A percentile compares a stretch with the other conserved stretches of the same genome.
phyloP scores from a whole-genome alignment of 2,329 filamentous ascomycete species.

The Monilinia fructigena region DNA sequence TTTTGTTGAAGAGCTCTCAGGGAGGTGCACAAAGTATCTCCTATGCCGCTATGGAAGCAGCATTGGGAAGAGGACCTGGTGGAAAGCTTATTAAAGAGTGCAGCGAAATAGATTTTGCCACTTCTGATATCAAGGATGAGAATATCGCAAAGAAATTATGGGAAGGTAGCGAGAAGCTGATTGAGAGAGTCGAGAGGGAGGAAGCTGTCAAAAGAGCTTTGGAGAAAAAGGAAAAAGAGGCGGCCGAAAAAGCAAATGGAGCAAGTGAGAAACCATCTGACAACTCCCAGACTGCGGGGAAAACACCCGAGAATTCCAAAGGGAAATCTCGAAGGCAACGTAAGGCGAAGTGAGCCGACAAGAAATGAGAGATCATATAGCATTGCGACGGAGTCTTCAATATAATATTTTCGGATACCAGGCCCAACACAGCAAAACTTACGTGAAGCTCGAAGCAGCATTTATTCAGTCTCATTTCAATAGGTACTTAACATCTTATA shows the following conservation, averaged over 20 bases:
- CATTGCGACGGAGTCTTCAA: conserved; percentile 17
- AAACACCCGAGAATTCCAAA: conserved; percentile 37
- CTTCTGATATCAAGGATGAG: conserved; percentile 75
- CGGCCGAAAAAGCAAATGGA: conserved; percentile 36
- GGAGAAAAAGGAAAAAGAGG: conserved; percentile 43
- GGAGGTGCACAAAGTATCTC: conserved; percentile 86
- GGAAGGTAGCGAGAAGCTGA: conserved; percentile 82
- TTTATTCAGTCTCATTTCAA: background rate
- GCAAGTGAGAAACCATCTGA: conserved; percentile 25
- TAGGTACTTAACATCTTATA: background rate
- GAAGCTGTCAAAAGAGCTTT: conserved; percentile 56
- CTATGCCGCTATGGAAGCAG: conserved; percentile 78
- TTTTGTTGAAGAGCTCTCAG: conserved; percentile 79
- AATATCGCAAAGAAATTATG: conserved; percentile 80
- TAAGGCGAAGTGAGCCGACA: conserved; percentile 32
- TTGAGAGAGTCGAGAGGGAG: conserved; percentile 79
- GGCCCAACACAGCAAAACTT: background rate
- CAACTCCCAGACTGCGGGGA: conserved; percentile 42
- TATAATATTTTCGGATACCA: conserved; percentile 13
- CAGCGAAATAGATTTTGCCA: conserved; percentile 67
- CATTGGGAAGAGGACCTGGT: conserved; percentile 62
- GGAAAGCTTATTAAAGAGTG: conserved; percentile 87
- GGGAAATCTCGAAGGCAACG: conserved; percentile 37
- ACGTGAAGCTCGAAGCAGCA: background rate
- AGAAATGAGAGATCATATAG: conserved; percentile 6